A percentile compares a stretch with the other conserved stretches of the same genome.
Conservation (phyloP, 805 yeast species). For the Yarrowia bubula region DNA sequence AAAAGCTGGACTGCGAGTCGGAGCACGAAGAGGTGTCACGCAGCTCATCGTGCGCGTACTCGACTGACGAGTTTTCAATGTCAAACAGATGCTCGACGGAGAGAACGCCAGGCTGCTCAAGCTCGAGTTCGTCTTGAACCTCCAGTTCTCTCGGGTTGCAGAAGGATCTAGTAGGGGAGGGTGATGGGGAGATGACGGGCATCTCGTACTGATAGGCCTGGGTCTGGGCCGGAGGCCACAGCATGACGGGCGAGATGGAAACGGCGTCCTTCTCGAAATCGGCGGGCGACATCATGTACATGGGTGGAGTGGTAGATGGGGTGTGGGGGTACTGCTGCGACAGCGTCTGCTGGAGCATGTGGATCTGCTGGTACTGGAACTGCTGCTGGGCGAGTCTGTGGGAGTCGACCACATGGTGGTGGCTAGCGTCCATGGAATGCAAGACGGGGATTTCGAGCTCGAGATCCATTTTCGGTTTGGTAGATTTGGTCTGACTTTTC, state of each 20-base stretch:
- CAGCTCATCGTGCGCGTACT: constrained; percentile 12
- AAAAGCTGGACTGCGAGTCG: constrained; percentile 24
- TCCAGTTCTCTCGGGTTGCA: constrained; percentile 25
- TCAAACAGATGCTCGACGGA: constrained; percentile 25
- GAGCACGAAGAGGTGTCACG: constrained; percentile 21
- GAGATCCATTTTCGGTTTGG: not conserved
- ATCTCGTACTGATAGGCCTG: constrained; percentile 10
- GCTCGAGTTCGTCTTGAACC: constrained; percentile 21
- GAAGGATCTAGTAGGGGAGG: constrained; percentile 18
- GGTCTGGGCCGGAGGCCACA: constrained; percentile 16
- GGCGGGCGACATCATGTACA: constrained; percentile 13
- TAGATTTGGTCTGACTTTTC: not conserved
- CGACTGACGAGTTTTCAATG: constrained; percentile 17
- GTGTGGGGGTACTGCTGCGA: constrained; percentile 17
- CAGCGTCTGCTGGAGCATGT: constrained; percentile 23
- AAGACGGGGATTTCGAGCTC: constrained; percentile 19
- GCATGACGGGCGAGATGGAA: constrained; percentile 21
- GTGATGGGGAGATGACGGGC: constrained; percentile 19
- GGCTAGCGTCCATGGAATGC: constrained; percentile 16
- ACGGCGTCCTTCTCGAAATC: constrained; percentile 8
- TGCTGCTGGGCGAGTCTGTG: constrained; percentile 24
- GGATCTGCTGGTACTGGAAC: constrained; percentile 27
- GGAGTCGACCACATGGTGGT: constrained; percentile 21
- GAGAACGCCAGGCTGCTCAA: not conserved
- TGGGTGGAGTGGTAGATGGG: constrained; percentile 8